Percentiles rank a stretch among this genome's conserved stretches.
phyloP scores from a whole-genome alignment of 2,329 filamentous ascomycete species.

The Colletotrichum eleusines region DNA sequence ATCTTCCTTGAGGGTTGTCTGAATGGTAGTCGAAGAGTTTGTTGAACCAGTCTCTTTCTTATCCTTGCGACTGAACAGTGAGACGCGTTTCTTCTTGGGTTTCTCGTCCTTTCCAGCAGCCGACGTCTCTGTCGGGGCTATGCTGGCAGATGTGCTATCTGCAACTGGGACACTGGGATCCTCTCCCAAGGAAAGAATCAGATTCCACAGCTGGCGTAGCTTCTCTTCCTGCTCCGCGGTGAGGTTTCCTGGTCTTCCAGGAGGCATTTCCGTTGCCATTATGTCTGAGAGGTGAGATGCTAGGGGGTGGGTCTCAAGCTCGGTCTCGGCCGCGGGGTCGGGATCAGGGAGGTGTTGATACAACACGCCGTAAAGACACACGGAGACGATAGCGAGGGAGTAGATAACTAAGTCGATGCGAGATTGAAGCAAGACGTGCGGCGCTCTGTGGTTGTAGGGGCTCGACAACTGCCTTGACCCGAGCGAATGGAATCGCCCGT shows the following conservation, averaged over 20 bases:
- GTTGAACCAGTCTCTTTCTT: constrained; percentile 64
- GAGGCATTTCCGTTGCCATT: constrained; percentile 62
- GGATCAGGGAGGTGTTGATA: constrained; percentile 13
- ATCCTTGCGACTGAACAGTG: constrained; percentile 74
- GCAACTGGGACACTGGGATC: constrained; percentile 44
- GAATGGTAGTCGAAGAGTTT: constrained; percentile 48
- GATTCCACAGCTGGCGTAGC: constrained; percentile 86
- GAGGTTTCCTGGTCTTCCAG: constrained; percentile 86
- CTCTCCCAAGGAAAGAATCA: constrained; percentile 74
- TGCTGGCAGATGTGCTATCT: constrained; percentile 45
- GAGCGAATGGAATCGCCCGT: constrained; percentile 13
- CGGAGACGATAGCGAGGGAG: constrained; percentile 32
- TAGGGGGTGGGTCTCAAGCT: not conserved
- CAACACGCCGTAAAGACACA: constrained; percentile 35
- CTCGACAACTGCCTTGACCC: constrained; percentile 1
- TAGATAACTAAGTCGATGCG: constrained; percentile 32
- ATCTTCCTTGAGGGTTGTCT: constrained; percentile 59
- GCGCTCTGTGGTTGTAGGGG: constrained; percentile 9
- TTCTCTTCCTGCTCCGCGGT: constrained; percentile 92
- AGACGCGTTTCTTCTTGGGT: constrained; percentile 80
- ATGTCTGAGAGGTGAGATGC: constrained; percentile 31
- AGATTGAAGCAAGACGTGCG: constrained; percentile 35
- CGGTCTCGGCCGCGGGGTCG: constrained; percentile 3
- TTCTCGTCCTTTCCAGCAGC: constrained; percentile 60
- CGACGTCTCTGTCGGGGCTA: constrained; percentile 46